Evolutionary conservation across 805 yeast species (phyloP), one percentile per base, ranked within the genome.

Genomic region (Cyberlindnera petersonii): DNA sequence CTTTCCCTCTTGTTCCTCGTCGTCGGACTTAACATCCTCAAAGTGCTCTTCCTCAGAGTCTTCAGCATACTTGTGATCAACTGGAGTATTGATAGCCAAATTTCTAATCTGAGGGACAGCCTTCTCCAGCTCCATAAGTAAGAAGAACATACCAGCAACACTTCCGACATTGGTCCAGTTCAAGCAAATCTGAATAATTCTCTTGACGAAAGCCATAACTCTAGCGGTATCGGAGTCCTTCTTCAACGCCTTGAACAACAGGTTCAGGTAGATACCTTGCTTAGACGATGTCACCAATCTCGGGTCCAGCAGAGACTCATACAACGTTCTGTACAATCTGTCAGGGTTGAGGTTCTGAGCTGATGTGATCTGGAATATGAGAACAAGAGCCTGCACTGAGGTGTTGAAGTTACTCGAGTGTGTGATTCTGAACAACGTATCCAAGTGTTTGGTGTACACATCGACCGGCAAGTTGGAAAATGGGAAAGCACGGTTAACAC

Each of bases 401-500:
- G 98, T 91, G 60, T 86, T 86, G 69, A 91, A 89, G 60, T 93
- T 93, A 19, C 95, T 79, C 14, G 96, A 82, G 61, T 91, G 97
- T 5, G 97, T 89, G 59, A 91, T 91, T 55, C 77, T 78, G 72
- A 83, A 93, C 40, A 93, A 66, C 0, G 95, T 82, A 56, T 86
- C 82, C 56, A 91, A 68, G 64, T 93, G 97, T 44, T 74, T 69
- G 48, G 78, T 76, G 56, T 82, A 86, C 6, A 76, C 74, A 21
- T 82, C 79, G 26, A 78, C 73, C 14, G 87, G 80, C 39, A 93
- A 68, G 47, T 78, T 72, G 2, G 95, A 79, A 59, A 86, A 93
- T 39, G 98, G 98, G 71, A 86, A 91, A 1, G 98, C 89, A 65
- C 98, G 84, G 60, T 93, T 93, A 42, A 93, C 75, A 50, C 98